Conservation (phyloP, 805 yeast species). For the Candida palmyrensis region DNA sequence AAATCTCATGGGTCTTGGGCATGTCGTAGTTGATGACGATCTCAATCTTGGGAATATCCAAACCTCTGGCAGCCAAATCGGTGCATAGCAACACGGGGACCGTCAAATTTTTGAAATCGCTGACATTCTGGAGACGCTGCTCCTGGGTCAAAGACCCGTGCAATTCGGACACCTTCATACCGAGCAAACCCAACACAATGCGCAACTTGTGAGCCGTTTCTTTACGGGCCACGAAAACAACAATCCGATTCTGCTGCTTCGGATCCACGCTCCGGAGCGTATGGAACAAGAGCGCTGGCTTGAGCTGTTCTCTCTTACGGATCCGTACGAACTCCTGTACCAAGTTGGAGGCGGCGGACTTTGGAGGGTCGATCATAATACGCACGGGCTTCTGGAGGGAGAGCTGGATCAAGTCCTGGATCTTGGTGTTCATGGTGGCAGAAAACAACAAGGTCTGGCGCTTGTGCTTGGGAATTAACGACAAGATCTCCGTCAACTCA, state of each 20-base stretch:
- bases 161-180: constrained; percentile 71
- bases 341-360: constrained; percentile 86
- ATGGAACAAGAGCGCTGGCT: constrained; percentile 77
- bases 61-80: constrained; percentile 97
- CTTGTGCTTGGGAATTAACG: constrained; percentile 74
- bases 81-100: constrained; percentile 93
- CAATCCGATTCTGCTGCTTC: constrained; percentile 62
- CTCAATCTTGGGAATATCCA: constrained; percentile 97
- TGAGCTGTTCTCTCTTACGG: constrained; percentile 78
- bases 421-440: constrained; percentile 96
- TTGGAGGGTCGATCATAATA: constrained; percentile 95
- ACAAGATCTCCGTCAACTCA: constrained; percentile 85
- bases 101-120: constrained; percentile 71
- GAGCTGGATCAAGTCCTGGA: constrained; percentile 80
- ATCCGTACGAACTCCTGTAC: constrained; percentile 93
- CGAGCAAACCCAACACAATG: constrained; percentile 67
- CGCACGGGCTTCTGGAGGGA: constrained; percentile 89
- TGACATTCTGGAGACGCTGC: constrained; percentile 83
- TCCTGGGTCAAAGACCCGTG: constrained; percentile 87
- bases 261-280: constrained; percentile 64
- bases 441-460: constrained; percentile 93
- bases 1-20: constrained; percentile 90
- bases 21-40: constrained; percentile 91
- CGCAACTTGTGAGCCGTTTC: constrained; percentile 86
- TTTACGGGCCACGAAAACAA: constrained; percentile 88